Percentiles rank a stretch among this genome's conserved stretches.
Evolutionary conservation across 352 stramenopile genomes (phyloP).

Genomic region (Pythium periplocum): DNA sequence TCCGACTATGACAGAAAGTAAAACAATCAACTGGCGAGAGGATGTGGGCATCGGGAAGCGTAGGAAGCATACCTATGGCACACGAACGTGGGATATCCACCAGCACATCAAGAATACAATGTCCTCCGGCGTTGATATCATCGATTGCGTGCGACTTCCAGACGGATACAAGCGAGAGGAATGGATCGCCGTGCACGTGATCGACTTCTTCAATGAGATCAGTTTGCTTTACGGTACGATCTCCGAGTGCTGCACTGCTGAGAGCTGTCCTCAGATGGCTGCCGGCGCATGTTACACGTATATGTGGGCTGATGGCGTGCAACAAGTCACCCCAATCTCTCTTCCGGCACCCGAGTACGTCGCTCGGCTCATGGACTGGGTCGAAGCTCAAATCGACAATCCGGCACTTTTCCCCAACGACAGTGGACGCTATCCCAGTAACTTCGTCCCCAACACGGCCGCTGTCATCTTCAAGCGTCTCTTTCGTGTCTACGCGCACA

Average conservation of each 20-base stretch:
- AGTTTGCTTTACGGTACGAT: slow-evolving; percentile 89
- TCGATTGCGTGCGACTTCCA: slow-evolving; percentile 59
- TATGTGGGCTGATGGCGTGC: slow-evolving; percentile 69
- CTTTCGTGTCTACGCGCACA: slow-evolving; percentile 96
- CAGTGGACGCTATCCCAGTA: slow-evolving; percentile 12
- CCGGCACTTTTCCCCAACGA: slow-evolving; percentile 45
- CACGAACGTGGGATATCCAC: slow-evolving; percentile 63
- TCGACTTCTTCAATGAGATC: slow-evolving; percentile 94
- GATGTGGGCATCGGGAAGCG: slow-evolving; percentile 29
- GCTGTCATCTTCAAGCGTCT: slow-evolving; percentile 92
- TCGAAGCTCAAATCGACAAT: slow-evolving; percentile 82
- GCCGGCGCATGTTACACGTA: slow-evolving; percentile 85
- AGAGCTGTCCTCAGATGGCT: slow-evolving; percentile 65
- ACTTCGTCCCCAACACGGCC: slow-evolving; percentile 20
- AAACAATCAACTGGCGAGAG: background rate
- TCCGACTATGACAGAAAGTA: slow-evolving; percentile 4
- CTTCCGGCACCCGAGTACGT: slow-evolving; percentile 84
- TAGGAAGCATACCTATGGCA: slow-evolving; percentile 52
- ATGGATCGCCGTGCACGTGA: slow-evolving; percentile 68
- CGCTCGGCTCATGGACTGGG: slow-evolving; percentile 79
- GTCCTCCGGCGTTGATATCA: slow-evolving; percentile 42
- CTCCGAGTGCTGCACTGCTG: slow-evolving; percentile 68
- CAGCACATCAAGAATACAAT: slow-evolving; percentile 68
- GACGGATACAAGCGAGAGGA: slow-evolving; percentile 57
- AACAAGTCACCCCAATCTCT: slow-evolving; percentile 39